Conservation (phyloP, 2,329 filamentous ascomycete species). For the Aspergillus sergii region DNA sequence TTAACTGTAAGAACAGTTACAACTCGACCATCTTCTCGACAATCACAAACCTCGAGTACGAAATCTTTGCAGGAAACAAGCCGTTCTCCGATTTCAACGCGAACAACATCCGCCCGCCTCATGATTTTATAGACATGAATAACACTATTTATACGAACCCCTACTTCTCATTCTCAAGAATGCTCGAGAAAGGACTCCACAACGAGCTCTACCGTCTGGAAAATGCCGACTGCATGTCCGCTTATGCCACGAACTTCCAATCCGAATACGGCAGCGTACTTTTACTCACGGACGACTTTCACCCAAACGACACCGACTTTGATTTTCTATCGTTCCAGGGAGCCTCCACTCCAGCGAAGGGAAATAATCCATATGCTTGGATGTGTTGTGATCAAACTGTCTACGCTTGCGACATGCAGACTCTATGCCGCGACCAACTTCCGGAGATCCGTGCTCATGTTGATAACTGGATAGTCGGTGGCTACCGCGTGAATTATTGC, state of each 20-base stretch:
- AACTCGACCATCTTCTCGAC: neutral
- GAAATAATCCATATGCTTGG: conserved; percentile 1
- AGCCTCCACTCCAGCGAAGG: neutral
- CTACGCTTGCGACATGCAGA: neutral
- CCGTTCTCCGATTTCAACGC: neutral
- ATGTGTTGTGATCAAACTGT: neutral
- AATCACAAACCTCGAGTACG: neutral
- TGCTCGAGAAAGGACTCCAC: neutral
- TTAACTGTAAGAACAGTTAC: neutral
- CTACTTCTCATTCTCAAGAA: neutral
- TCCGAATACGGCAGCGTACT: conserved; percentile 1
- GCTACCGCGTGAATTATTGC: conserved; percentile 10
- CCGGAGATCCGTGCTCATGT: neutral
- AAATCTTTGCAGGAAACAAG: conserved; percentile 1
- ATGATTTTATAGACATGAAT: neutral
- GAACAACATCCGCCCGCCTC: neutral
- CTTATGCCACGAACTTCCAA: conserved; percentile 4
- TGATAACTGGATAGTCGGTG: conserved; percentile 1
- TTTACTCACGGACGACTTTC: conserved; percentile 3
- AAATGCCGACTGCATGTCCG: conserved; percentile 7
- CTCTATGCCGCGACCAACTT: neutral
- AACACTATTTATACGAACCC: neutral
- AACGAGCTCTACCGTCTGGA: neutral
- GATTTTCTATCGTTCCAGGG: neutral
- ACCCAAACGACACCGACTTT: neutral